Conservation (phyloP, 1,139 yeast genomes). For the Spencermartinsiella ligniputridi region DNA sequence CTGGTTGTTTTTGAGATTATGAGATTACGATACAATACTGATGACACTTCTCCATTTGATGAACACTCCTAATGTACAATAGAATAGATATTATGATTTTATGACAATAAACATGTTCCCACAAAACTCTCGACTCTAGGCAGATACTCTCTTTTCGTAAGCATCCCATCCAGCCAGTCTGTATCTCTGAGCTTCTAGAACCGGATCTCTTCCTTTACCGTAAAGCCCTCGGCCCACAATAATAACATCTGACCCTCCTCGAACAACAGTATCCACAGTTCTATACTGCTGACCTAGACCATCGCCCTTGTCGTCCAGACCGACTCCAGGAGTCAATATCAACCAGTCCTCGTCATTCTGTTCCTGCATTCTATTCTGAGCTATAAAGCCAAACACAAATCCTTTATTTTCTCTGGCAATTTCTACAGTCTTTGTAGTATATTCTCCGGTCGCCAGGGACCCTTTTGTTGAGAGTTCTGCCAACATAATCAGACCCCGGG, state of each 20-base stretch:
- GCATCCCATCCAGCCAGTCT: constrained; percentile 94
- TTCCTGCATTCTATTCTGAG: constrained; percentile 85
- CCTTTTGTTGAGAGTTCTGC: constrained; percentile 96
- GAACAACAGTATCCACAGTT: constrained; percentile 77
- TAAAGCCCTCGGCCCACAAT: constrained; percentile 97
- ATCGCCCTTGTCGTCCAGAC: constrained; percentile 96
- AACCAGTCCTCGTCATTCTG: constrained; percentile 73
- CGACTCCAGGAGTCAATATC: constrained; percentile 97
- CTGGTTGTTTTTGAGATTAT: constrained; percentile 78
- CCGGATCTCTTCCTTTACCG: constrained; percentile 94
- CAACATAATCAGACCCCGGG: constrained; percentile 84
- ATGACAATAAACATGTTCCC: neutral
- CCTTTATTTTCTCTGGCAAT: constrained; percentile 84
- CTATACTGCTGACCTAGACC: constrained; percentile 95
- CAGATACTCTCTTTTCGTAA: constrained; percentile 37
- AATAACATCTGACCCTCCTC: constrained; percentile 84
- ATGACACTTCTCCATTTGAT: constrained; percentile 5
- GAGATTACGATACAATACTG: constrained; percentile 43
- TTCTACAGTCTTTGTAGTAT: constrained; percentile 79
- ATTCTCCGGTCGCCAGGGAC: constrained; percentile 86
- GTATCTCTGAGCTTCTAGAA: constrained; percentile 81
- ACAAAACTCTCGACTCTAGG: constrained; percentile 1
- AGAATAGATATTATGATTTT: neutral
- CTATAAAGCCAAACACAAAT: constrained; percentile 95
- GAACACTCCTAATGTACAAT: neutral